Base-by-base conservation (phyloP, 2,329 filamentous ascomycete species). In the Fusarium pininemorale region DNA sequence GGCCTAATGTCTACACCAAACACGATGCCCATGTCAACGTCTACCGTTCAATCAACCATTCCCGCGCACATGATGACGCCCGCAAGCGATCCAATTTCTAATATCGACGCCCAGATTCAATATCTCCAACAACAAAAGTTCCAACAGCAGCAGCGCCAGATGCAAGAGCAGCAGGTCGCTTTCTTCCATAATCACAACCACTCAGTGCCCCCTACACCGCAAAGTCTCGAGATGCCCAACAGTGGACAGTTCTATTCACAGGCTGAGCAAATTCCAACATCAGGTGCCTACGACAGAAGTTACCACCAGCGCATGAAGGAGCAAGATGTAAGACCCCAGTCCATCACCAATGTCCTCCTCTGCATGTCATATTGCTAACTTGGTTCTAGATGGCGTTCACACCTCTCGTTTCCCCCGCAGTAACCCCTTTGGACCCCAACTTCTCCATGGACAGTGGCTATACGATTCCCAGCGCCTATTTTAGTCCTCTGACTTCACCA, bases 401-500 rank as follows among this genome's bases (percentile, higher is more conserved):
- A 6, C 94, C 94, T 2, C 87, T 96, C 37, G 93, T 94, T 16
- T 95, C 94, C 24, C 94, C 94, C n/a, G 94, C 93, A 9, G 93
- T 96, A 48, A 95, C 93, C 5, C 93, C 94, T 28, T 86, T 95
- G 57, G 94, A 95, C 78, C 86, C 89, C 47, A 90, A 92, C 73
- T 94, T 94, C 79, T 86, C 88, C 51, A 84, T 89, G 68, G 88
- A 90, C 30, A 83, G 82, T 38, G 84, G 85, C 54, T 94, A 90
- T 76, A 87, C 89, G 11, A 87, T 93, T 7, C 91, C 92, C 0
- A 89, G 89, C 41, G 89, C 92, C 39, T 96, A 95, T 83, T 95
- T 96, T 80, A 96, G 93, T 79, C 94, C 94, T 15, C 86, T 96
- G 55, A 95, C 93, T 10, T 96, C 94, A 22, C 94, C 94, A 3